Conservation (phyloP, 2,329 filamentous ascomycete genomes). For the Cladosporium sp. region DNA sequence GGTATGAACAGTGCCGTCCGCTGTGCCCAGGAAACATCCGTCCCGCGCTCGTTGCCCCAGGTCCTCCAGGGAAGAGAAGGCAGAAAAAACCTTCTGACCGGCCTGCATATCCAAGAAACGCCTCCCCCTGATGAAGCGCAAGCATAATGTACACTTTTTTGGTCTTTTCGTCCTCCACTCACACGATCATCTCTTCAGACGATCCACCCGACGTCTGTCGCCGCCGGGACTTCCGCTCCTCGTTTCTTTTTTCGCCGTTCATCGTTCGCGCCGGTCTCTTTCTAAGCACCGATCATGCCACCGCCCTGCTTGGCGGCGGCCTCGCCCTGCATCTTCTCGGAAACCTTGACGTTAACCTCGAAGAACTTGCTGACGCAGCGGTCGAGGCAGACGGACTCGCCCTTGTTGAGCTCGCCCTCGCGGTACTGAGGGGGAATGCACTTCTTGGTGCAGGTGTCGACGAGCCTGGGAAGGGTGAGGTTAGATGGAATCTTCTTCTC, state of each 20-base stretch:
- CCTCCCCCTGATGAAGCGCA: background rate
- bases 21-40: background rate
- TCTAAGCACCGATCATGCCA: slow-evolving; percentile 30
- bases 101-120: too few species aligned
- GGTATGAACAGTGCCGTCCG: background rate
- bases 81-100: too few species aligned
- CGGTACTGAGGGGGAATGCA: slow-evolving; percentile 90
- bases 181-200: background rate
- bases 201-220: slow-evolving; percentile 8
- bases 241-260: background rate
- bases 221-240: background rate
- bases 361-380: slow-evolving; percentile 98
- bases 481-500: slow-evolving; percentile 11
- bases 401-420: slow-evolving; percentile 96
- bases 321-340: slow-evolving; percentile 91
- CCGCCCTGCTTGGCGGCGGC: slow-evolving; percentile 61
- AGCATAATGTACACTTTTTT: slow-evolving; percentile 15
- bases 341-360: slow-evolving; percentile 96
- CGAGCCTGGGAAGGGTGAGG: slow-evolving; percentile 45
- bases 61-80: background rate
- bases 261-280: background rate
- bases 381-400: slow-evolving; percentile 96
- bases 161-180: background rate
- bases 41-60: background rate
- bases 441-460: slow-evolving; percentile 86